These are phyloP conservation scores for Hylodesmum podocarpum DNA, from an alignment of 306 rosid species.

Conservation along the genomic window DNA sequence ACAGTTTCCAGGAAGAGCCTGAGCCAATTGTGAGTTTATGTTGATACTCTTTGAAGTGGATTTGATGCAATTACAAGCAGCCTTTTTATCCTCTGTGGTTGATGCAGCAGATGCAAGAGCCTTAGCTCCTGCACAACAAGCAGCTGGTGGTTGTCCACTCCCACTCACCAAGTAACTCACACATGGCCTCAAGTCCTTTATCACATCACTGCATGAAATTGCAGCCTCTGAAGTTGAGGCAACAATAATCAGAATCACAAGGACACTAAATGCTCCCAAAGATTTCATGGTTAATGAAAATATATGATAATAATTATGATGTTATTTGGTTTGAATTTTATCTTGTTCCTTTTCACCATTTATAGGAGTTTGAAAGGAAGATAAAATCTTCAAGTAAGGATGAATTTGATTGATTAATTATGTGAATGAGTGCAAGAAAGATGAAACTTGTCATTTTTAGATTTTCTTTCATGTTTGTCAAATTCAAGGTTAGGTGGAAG, in stretches of 20 bases:
- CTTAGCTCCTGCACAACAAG: constrained; percentile 66
- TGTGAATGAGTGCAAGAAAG: constrained; percentile 42
- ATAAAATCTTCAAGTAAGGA: constrained; percentile 24
- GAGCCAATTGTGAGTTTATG: constrained; percentile 49
- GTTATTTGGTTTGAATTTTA: background rate
- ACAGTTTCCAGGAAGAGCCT: constrained; percentile 69
- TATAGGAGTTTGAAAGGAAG: constrained; percentile 33
- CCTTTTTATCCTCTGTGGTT: constrained; percentile 49
- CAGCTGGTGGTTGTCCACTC: constrained; percentile 63
- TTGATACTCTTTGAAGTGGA: constrained; percentile 51
- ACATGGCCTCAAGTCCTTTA: constrained; percentile 60
- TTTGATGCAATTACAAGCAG: constrained; percentile 71
- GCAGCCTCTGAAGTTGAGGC: constrained; percentile 54
- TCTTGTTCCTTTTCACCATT: background rate
- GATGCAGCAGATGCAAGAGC: constrained; percentile 61
- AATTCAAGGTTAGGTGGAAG: constrained; percentile 36
- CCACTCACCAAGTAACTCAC: constrained; percentile 67
- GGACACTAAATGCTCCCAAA: background rate
- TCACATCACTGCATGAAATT: constrained; percentile 59
- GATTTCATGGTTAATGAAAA: constrained; percentile 34
- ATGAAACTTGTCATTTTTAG: constrained; percentile 3
- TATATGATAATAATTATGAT: background rate
- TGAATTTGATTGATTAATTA: background rate
- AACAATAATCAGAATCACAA: constrained; percentile 32
- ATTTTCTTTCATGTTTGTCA: background rate